Conservation (phyloP, 805 yeast species). For the Suhomyces xylopsoci region DNA sequence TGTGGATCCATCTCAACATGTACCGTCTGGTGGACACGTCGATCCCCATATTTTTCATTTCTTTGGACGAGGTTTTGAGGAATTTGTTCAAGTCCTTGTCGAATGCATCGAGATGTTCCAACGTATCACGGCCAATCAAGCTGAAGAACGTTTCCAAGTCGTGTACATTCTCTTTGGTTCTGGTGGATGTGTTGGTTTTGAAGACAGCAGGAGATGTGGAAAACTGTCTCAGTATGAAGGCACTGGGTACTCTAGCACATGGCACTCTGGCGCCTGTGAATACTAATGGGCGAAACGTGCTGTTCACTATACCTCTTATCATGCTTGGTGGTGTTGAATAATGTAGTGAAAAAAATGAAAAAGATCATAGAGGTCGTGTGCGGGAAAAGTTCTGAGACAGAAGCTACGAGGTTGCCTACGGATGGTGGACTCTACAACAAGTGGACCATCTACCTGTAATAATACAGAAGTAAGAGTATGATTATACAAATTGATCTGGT, state of each 20-base stretch:
- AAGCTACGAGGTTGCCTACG: too few relatives aligned
- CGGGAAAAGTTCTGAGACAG: not conserved
- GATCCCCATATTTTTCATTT: slow-evolving; percentile 73
- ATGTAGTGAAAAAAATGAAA: not conserved
- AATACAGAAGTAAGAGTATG: not conserved
- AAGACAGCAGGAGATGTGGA: slow-evolving; percentile 7
- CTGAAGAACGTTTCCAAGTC: slow-evolving; percentile 71
- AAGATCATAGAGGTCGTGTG: not conserved
- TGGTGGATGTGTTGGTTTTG: slow-evolving; percentile 53
- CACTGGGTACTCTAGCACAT: not conserved
- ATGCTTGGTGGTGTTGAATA: not conserved
- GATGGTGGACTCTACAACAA: too few relatives aligned
- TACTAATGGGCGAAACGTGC: not conserved
- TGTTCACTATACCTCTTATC: not conserved
- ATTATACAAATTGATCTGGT: too few relatives aligned
- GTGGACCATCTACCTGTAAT: not conserved
- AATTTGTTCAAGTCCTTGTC: slow-evolving; percentile 60
- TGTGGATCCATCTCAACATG: slow-evolving; percentile 69
- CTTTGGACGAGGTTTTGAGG: slow-evolving; percentile 50
- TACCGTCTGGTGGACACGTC: slow-evolving; percentile 71
- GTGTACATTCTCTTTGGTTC: slow-evolving; percentile 44
- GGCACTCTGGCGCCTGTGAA: not conserved
- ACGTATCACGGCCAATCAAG: slow-evolving; percentile 74
- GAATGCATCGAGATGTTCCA: slow-evolving; percentile 65
- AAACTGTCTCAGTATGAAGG: slow-evolving; percentile 5